These are phyloP conservation scores for Elsinoe arachidis DNA, from an alignment of 2,329 filamentous ascomycete species.

Conservation along the genomic window DNA sequence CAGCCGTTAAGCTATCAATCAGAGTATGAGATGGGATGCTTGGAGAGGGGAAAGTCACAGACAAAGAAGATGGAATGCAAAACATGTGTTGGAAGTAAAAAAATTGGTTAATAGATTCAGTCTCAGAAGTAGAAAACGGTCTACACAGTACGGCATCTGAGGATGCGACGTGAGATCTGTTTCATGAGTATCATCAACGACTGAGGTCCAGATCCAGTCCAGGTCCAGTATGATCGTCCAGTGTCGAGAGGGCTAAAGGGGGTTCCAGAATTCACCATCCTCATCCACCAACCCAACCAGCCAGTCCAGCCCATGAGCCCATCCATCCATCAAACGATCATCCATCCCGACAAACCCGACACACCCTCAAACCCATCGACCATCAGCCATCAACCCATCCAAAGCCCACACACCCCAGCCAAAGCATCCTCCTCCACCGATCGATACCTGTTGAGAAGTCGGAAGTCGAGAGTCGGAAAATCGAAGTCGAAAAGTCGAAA, in stretches of 20 bases:
- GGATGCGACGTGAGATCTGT: background rate
- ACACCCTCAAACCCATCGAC: background rate
- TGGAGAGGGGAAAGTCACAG: too few species aligned
- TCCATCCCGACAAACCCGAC: background rate
- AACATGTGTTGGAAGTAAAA: background rate
- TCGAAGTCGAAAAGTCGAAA: background rate
- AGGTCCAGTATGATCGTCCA: background rate
- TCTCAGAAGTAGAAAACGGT: background rate
- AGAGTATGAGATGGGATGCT: background rate
- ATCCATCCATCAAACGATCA: background rate
- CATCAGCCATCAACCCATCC: background rate
- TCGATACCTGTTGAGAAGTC: background rate
- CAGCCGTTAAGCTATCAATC: background rate
- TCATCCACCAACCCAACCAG: background rate
- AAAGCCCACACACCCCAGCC: background rate
- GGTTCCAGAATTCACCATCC: background rate
- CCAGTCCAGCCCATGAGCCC: background rate
- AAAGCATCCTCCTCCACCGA: background rate
- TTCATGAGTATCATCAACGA: background rate
- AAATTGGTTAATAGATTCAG: background rate
- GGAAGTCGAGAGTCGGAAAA: background rate
- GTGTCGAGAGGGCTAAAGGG: background rate
- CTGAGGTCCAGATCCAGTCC: background rate
- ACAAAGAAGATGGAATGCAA: too few species aligned
- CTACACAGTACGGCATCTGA: background rate